Evolutionary conservation across 306 rosid genomes (phyloP).

Genomic region (Cicer cuneatum): DNA sequence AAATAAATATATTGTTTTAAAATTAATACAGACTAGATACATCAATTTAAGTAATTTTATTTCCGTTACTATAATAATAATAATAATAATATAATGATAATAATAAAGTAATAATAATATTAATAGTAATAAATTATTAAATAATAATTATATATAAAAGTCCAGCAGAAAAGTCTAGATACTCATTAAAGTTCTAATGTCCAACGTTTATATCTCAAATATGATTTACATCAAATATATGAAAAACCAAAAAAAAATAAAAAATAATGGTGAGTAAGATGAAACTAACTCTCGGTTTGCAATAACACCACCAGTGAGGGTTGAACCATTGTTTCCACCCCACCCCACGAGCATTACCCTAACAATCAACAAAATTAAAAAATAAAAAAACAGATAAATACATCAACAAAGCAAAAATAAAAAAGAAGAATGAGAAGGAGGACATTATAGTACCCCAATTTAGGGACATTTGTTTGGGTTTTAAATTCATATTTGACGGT

Average conservation of each 20-base stretch:
- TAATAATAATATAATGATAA: not conserved
- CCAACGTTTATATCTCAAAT: no score
- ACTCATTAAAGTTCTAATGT: no score
- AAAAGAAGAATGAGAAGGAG: not conserved
- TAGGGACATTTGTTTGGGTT: conserved; percentile 76
- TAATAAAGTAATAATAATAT: no score
- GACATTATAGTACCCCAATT: conserved; percentile 64
- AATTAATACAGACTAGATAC: no score
- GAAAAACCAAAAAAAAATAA: not conserved
- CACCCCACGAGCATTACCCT: conserved; percentile 99
- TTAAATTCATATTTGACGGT: conserved; percentile 77
- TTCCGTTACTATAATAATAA: not conserved
- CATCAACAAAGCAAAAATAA: not conserved
- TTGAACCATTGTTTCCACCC: conserved; percentile 96
- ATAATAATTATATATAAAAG: no score
- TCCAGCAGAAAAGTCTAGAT: no score
- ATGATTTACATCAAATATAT: no score
- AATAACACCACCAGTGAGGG: conserved; percentile 93
- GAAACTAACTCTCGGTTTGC: conserved; percentile 86
- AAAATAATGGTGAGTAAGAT: not conserved
- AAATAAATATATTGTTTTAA: no score
- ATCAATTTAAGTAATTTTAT: not conserved
- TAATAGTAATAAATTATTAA: no score
- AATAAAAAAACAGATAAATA: not conserved
- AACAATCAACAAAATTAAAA: not conserved